Base-by-base conservation (phyloP, 192 early-diverging fungal species). In the Dispira parvispora region DNA sequence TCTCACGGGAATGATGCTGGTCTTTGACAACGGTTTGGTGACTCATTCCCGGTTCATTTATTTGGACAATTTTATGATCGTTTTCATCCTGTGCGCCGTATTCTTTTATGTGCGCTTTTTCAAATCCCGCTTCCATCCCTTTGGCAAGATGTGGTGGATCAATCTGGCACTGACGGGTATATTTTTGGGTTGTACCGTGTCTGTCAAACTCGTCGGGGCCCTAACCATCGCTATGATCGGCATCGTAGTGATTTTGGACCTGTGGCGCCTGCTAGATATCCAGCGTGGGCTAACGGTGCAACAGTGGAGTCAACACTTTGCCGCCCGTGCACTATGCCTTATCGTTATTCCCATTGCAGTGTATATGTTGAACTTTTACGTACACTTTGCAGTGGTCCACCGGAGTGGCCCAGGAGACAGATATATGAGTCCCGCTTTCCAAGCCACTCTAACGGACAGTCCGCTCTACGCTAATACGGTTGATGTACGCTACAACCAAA, bases 191-290 rank as follows among this genome's bases (percentile, higher is more conserved):
- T 71, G 54, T 21, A 65, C 67, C 26, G 83, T 82, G 3, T 68
- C 84, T 60, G 88, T 96, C 68, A 99, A 99, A 68, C 86, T 99
- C 85, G 94, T 99, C 0, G 96, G 96, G 8, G 69, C 97, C 25
- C 83, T 99, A 62, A 84, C 89, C 6, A 80, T 99, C 25, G 76
- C 74, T 6, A 80, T 90, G 4, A 76, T 99, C 57, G 96, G 96
- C 25, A 69, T 83, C 28, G 89, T 89, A 8, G 86, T 88, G 0
- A 45, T 98, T 9, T 73, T 79, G 60, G 96, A 99, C 62, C 79
- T 99, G 28, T 97, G 94, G 92, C 72, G 82, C n/a, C 76, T 96
- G 52, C 73, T 97, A 61, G 93, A 97, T 64, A 79, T 86, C 63
- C 80, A 82, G 23, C 84, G 88, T 45, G 86, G 88, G 12, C 64